These are phyloP conservation scores for Fusarium odoratissimum DNA, from an alignment of 2,329 filamentous ascomycete species.

Conservation along the genomic window DNA sequence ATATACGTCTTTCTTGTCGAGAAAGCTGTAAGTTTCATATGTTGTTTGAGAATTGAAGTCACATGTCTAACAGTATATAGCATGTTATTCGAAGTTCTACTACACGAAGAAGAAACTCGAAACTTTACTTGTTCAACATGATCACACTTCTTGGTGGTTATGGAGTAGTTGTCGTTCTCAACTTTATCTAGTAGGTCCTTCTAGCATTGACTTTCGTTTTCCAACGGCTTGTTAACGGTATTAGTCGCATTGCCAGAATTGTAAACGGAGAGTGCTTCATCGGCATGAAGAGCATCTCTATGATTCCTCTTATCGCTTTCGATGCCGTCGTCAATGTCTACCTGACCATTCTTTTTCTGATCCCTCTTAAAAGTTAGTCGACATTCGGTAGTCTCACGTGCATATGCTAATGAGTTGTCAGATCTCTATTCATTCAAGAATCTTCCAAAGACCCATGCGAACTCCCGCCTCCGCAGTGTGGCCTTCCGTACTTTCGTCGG, in stretches of 20 bases:
- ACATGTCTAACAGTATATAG: conserved; percentile 46
- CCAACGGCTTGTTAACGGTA: neutral
- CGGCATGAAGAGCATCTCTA: conserved; percentile 67
- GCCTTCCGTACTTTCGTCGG: conserved; percentile 71
- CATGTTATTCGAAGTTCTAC: conserved; percentile 67
- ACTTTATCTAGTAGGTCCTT: conserved; percentile 68
- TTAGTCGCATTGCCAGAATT: conserved; percentile 67
- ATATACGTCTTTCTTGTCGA: conserved; percentile 76
- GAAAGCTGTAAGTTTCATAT: conserved; percentile 62
- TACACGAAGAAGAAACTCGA: conserved; percentile 65
- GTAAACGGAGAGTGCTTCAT: conserved; percentile 69
- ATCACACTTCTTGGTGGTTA: conserved; percentile 65
- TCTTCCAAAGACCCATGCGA: conserved; percentile 55
- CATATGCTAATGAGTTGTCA: conserved; percentile 41
- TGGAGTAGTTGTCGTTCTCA: conserved; percentile 63
- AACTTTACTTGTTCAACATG: conserved; percentile 70
- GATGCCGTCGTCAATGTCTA: conserved; percentile 72
- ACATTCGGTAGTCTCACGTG: too few species aligned
- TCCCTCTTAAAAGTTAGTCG: conserved; percentile 65
- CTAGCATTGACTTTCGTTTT: neutral
- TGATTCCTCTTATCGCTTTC: conserved; percentile 71
- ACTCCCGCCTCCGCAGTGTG: conserved; percentile 60
- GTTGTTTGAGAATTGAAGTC: too few species aligned
- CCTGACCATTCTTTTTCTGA: conserved; percentile 70
- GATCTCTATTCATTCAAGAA: conserved; percentile 67